Evolutionary conservation across 805 yeast species (phyloP).

Genomic region (Starmerella davenportii): DNA sequence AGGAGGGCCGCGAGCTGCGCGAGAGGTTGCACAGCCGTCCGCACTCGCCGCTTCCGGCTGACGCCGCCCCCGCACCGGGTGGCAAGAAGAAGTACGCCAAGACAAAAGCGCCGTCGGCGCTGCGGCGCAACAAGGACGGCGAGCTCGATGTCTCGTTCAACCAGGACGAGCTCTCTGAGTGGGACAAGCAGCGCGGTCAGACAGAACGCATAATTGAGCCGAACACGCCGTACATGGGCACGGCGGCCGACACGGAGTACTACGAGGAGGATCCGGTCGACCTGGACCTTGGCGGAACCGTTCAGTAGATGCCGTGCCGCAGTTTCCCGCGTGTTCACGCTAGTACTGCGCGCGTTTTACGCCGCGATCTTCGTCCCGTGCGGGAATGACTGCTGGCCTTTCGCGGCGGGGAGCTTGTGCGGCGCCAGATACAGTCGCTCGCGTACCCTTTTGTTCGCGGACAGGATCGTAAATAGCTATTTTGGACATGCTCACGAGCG

Average conservation of each 20-base stretch:
- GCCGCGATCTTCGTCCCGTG: too few species aligned
- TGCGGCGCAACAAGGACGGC: slow-evolving; percentile 5
- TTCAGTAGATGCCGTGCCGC: too few species aligned
- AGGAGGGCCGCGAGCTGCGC: slow-evolving; percentile 14
- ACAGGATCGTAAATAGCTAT: too few species aligned
- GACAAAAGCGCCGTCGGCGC: slow-evolving; percentile 18
- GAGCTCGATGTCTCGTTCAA: slow-evolving; percentile 11
- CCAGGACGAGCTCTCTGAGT: slow-evolving; percentile 14
- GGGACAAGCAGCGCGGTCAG: slow-evolving; percentile 17
- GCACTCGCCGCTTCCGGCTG: not conserved
- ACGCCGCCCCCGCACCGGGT: not conserved
- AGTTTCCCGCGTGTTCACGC: too few species aligned
- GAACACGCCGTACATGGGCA: slow-evolving; percentile 19
- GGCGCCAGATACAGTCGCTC: too few species aligned
- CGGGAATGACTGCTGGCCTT: too few species aligned
- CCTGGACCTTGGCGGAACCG: slow-evolving; percentile 8
- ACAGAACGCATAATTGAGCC: slow-evolving; percentile 17
- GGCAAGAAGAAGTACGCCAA: slow-evolving; percentile 14
- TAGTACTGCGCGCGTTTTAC: too few species aligned
- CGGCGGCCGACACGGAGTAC: slow-evolving; percentile 19
- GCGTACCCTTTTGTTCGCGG: too few species aligned
- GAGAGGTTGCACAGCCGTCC: slow-evolving; percentile 3
- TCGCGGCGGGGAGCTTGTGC: not conserved
- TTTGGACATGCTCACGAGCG: too few species aligned
- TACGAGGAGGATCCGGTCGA: slow-evolving; percentile 19